Conservation (phyloP, 2,329 filamentous ascomycete genomes). For the Remersonia thermophila region DNA sequence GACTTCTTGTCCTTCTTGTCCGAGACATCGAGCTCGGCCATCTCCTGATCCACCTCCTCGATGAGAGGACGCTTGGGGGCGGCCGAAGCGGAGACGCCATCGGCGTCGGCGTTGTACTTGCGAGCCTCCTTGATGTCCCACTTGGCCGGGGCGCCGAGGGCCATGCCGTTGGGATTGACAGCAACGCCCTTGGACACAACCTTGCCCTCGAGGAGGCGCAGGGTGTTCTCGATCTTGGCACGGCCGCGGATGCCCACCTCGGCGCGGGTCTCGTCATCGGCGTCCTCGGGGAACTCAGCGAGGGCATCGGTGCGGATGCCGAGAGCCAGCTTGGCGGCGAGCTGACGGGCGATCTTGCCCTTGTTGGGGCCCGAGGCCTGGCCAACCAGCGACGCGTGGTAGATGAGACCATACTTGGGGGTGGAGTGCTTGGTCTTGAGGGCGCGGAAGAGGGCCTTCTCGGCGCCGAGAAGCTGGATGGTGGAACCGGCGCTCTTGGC, state of each 20-base stretch:
- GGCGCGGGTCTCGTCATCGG: conserved; percentile 80
- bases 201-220: conserved; percentile 79
- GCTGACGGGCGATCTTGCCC: conserved; percentile 96
- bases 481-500: conserved; percentile 93
- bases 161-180: conserved; percentile 60
- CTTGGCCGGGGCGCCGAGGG: conserved; percentile 51
- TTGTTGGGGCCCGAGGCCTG: conserved; percentile 98
- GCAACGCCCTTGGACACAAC: conserved; percentile 64
- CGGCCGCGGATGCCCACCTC: conserved; percentile 63
- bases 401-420: conserved; percentile 93
- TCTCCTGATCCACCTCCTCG: conserved; percentile 33
- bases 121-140: conserved; percentile 85
- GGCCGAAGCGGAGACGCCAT: conserved; percentile 61
- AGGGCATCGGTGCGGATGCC: conserved; percentile 88
- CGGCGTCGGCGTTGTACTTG: conserved; percentile 90
- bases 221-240: conserved; percentile 61
- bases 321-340: conserved; percentile 85
- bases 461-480: conserved; percentile 94
- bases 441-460: conserved; percentile 96
- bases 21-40: conserved; percentile 9
- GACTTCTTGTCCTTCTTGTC: conserved; percentile 12
- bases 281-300: conserved; percentile 60
- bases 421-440: conserved; percentile 99
- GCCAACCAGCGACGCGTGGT: conserved; percentile 85
- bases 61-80: conserved; percentile 39